Evolutionary conservation across 495 filamentous ascomycete species (phyloP).

Genomic region (Bryoglossum gracile): DNA sequence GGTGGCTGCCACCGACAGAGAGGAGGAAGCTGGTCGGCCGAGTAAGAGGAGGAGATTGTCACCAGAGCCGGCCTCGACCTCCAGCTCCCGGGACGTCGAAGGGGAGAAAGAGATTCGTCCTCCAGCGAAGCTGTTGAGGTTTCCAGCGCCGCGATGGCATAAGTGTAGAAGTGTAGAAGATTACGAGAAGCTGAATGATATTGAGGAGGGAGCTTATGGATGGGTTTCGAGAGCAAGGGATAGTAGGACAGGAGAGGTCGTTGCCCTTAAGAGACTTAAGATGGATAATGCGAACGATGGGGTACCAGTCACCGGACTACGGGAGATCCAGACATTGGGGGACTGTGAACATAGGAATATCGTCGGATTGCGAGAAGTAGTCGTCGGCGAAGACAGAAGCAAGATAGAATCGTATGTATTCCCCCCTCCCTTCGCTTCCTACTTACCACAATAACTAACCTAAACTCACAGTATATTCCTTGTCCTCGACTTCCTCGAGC

Average conservation of each 20-base stretch:
- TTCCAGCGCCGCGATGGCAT: slow-evolving; percentile 61
- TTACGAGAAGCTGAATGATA: slow-evolving; percentile 89
- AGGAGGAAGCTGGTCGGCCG: slow-evolving; percentile 36
- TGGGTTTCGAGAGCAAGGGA: slow-evolving; percentile 86
- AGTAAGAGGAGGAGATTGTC: slow-evolving; percentile 47
- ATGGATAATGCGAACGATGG: slow-evolving; percentile 78
- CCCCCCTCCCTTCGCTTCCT: not conserved
- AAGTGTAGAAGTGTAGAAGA: slow-evolving; percentile 77
- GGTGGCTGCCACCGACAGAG: slow-evolving; percentile 42
- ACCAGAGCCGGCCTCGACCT: slow-evolving; percentile 3
- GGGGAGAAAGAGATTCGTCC: slow-evolving; percentile 29
- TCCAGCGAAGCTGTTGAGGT: slow-evolving; percentile 51
- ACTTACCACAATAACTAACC: not conserved
- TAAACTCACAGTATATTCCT: slow-evolving; percentile 64
- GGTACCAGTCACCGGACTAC: slow-evolving; percentile 83
- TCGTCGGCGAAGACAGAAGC: slow-evolving; percentile 60
- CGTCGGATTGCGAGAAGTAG: slow-evolving; percentile 75
- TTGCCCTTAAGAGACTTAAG: slow-evolving; percentile 93
- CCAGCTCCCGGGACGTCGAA: not conserved
- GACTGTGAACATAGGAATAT: slow-evolving; percentile 62
- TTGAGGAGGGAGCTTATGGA: slow-evolving; percentile 95
- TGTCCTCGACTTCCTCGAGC: slow-evolving; percentile 97
- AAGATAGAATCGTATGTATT: slow-evolving; percentile 59
- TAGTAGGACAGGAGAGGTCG: slow-evolving; percentile 71
- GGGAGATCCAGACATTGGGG: slow-evolving; percentile 66